Evolutionary conservation across 1,284 basidiomycete species (phyloP), one percentile per base, ranked within the genome.

Genomic region (Cutaneotrichosporon sp.): DNA sequence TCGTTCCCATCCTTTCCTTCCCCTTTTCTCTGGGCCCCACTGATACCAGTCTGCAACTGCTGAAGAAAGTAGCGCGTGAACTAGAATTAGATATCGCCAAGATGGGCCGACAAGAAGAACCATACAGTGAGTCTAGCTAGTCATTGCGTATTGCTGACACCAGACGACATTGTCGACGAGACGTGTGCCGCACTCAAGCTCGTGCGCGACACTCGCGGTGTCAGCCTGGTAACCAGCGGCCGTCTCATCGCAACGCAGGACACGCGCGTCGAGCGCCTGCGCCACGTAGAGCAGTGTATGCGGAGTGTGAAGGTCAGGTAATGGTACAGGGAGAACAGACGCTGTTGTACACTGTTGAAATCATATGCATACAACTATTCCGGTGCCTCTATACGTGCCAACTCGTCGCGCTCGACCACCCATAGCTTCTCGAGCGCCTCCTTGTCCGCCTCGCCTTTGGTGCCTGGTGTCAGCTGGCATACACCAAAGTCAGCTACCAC

Each of bases 291-390:
- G 21, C 30, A 42, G 47, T 68, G 66, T 46, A 61, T 68, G 52
- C 51, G 66, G 5, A 38, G 50, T 4, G 47, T 63, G 31, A 60
- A 49, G 47, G 8, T 62, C 26, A 51, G 57, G 34, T 46, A 40
- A 55, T n/a, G 22, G n/a, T n/a, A n/a, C n/a, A n/a, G n/a, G 26
- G 31, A 14, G 8, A 30, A 42, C 13, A 40, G 18, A 13, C n/a
- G 38, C 3, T 56, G 52, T 58, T 55, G 40, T 58, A 42, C 30
- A 46, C 22, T 30, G 36, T 11, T 36, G 34, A 46, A 57, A 46
- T 40, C 22, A 30, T 64, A 62, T 67, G 42, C 66, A 67, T 67
- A 67, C 66, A 67, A 63, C 61, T 64, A 68, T 22, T 65, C 66
- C 5, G 42, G 42, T 18, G 42, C 42, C 49, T 64, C 64, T 5